Evolutionary conservation across 164 flowering plant genomes (phyloP).

Genomic region (Nymphaea thermarum): DNA sequence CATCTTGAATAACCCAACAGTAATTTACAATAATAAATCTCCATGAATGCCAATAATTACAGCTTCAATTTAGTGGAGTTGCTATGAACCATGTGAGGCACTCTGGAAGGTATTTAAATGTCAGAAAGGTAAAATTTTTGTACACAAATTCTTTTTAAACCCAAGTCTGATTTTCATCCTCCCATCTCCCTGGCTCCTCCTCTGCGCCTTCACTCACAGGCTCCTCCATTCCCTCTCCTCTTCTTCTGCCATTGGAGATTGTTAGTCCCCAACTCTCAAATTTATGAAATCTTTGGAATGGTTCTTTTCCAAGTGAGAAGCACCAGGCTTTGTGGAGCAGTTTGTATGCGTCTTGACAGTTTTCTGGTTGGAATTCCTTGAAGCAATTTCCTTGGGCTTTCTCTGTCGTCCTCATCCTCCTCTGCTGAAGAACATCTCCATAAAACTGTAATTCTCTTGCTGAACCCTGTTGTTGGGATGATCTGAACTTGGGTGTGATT

Average conservation of each 20-base stretch:
- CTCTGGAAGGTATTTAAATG: background rate
- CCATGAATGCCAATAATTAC: background rate
- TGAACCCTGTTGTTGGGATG: background rate
- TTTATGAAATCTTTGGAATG: too few relatives aligned
- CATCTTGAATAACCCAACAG: background rate
- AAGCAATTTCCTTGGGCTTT: too few relatives aligned
- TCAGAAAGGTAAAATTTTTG: background rate
- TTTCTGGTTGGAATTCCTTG: too few relatives aligned
- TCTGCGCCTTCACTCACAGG: too few relatives aligned
- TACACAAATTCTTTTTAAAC: background rate
- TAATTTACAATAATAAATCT: background rate
- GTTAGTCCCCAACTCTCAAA: too few relatives aligned
- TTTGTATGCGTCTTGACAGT: too few relatives aligned
- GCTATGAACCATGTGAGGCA: background rate
- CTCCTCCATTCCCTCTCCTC: too few relatives aligned
- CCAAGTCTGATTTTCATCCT: background rate
- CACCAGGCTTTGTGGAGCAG: background rate
- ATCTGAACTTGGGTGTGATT: background rate
- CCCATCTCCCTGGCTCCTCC: background rate
- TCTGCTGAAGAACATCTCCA: background rate
- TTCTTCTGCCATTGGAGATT: too few relatives aligned
- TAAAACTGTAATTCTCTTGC: background rate
- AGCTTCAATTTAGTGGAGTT: background rate
- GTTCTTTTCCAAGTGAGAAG: background rate
- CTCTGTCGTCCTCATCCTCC: background rate